Conservation (phyloP, 306 rosid species). For the Cucumis sativus region DNA sequence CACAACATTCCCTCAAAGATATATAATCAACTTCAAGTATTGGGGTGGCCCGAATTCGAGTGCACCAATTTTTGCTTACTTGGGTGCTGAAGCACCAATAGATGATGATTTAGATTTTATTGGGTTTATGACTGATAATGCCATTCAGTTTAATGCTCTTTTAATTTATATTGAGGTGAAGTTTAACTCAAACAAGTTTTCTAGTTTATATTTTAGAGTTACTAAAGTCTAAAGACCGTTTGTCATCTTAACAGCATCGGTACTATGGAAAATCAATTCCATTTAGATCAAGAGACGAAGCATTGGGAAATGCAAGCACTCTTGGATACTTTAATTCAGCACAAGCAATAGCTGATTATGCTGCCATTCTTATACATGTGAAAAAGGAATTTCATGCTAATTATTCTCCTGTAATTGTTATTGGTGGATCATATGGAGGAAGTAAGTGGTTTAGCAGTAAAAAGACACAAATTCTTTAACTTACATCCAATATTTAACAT, state of each 20-base stretch:
- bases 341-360: constrained; percentile 74
- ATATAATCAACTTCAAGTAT: constrained; percentile 41
- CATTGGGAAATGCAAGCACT: constrained; percentile 40
- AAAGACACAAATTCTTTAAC: neutral
- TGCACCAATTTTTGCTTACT: constrained; percentile 53
- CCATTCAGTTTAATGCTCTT: constrained; percentile 47
- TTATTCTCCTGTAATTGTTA: constrained; percentile 48
- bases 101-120: constrained; percentile 12
- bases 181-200: neutral
- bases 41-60: constrained; percentile 55
- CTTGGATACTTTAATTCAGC: constrained; percentile 69
- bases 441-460: constrained; percentile 26
- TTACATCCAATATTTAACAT: neutral
- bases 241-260: constrained; percentile 33
- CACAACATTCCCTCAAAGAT: constrained; percentile 45
- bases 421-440: constrained; percentile 89
- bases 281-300: constrained; percentile 53
- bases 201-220: neutral
- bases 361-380: constrained; percentile 33
- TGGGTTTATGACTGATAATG: constrained; percentile 57
- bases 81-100: constrained; percentile 48
- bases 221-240: neutral
- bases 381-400: constrained; percentile 28
- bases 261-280: constrained; percentile 70
- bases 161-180: constrained; percentile 53